These are phyloP conservation scores for Kluyveromyces sp. DNA, from an alignment of 1,139 yeast genomes.

Conservation along the genomic window DNA sequence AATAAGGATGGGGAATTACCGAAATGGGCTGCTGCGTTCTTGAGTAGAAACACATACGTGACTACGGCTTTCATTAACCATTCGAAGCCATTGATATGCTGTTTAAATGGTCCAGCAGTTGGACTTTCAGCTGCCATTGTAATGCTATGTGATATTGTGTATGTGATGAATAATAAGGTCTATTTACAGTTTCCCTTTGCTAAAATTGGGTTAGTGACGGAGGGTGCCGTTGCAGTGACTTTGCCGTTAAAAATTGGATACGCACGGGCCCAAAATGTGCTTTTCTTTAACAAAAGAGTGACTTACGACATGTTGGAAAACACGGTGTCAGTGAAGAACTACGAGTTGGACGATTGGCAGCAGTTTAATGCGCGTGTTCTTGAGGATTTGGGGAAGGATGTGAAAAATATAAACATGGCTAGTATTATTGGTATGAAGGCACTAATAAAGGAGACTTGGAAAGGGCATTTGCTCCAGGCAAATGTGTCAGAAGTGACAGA, in stretches of 20 bases:
- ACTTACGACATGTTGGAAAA: slow-evolving; percentile 50
- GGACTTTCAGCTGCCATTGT: slow-evolving; percentile 74
- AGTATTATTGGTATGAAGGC: slow-evolving; percentile 59
- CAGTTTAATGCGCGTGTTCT: slow-evolving; percentile 52
- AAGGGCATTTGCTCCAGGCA: slow-evolving; percentile 41
- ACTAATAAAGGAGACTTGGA: slow-evolving; percentile 41
- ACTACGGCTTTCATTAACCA: slow-evolving; percentile 68
- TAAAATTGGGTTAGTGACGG: slow-evolving; percentile 76
- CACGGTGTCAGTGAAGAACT: slow-evolving; percentile 59
- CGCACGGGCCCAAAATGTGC: slow-evolving; percentile 66
- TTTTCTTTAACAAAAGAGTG: slow-evolving; percentile 63
- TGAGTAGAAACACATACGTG: slow-evolving; percentile 62
- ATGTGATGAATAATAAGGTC: slow-evolving; percentile 55
- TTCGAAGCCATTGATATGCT: slow-evolving; percentile 62
- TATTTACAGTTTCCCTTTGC: slow-evolving; percentile 71
- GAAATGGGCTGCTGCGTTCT: slow-evolving; percentile 53
- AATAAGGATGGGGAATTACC: slow-evolving; percentile 32
- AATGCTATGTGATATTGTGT: slow-evolving; percentile 67
- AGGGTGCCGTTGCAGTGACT: slow-evolving; percentile 70
- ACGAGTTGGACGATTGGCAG: slow-evolving; percentile 41
- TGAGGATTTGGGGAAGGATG: slow-evolving; percentile 39
- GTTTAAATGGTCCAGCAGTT: slow-evolving; percentile 81
- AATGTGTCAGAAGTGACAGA: slow-evolving; percentile 41
- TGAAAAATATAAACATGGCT: slow-evolving; percentile 46
- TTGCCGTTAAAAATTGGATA: slow-evolving; percentile 65